These are phyloP conservation scores for Chlamydomonas incerta DNA, from an alignment of 139 green algal species.

Conservation along the genomic window DNA sequence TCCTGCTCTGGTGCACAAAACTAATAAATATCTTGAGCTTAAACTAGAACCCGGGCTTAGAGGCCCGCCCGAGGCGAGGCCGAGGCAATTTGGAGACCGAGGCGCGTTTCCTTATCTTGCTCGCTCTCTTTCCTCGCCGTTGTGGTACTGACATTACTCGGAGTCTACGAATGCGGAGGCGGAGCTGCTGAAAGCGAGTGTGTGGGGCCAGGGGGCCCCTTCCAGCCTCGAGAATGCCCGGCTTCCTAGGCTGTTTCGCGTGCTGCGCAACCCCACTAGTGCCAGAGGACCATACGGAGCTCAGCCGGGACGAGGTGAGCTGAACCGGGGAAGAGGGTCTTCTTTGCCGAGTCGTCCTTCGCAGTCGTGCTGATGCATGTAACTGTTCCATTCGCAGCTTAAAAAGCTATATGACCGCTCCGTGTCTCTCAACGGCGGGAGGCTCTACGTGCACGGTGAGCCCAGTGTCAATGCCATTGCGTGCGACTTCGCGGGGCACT, in stretches of 20 bases:
- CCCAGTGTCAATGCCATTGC: background rate
- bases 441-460: constrained; percentile 73
- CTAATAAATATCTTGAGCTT: too few relatives aligned
- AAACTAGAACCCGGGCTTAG: too few relatives aligned
- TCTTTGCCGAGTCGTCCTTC: background rate
- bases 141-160: too few relatives aligned
- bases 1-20: too few relatives aligned
- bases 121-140: too few relatives aligned
- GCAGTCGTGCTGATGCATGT: background rate
- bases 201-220: background rate
- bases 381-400: constrained; percentile 45
- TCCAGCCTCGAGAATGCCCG: background rate
- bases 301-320: constrained; percentile 50
- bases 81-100: too few relatives aligned
- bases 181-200: background rate
- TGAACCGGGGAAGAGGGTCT: too few relatives aligned
- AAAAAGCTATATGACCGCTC: constrained; percentile 63
- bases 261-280: constrained; percentile 16
- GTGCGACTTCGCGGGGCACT: background rate
- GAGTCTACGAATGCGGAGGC: too few relatives aligned
- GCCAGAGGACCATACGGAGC: constrained; percentile 48
- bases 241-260: constrained; percentile 13
- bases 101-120: too few relatives aligned
- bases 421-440: constrained; percentile 62
- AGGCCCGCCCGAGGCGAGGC: too few relatives aligned